Evolutionary conservation across 2,329 filamentous ascomycete genomes (phyloP).

Genomic region (Sclerotinia minor): DNA sequence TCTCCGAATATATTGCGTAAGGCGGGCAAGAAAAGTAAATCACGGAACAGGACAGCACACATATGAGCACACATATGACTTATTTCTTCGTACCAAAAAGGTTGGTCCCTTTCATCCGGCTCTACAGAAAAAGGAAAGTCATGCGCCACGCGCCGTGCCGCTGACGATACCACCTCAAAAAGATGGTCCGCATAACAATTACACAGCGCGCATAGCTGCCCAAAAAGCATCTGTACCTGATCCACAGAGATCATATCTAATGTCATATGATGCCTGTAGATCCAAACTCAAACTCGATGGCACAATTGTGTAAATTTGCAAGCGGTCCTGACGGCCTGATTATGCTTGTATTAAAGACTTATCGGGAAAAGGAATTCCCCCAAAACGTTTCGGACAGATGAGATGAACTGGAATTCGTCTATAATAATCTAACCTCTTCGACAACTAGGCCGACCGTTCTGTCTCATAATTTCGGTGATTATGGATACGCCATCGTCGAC

Average conservation of each 20-base stretch:
- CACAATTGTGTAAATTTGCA: slow-evolving; percentile 13
- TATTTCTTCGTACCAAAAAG: slow-evolving; percentile 1
- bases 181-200: slow-evolving; percentile 27
- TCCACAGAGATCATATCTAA: slow-evolving; percentile 25
- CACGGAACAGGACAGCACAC: slow-evolving; percentile 16
- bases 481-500: slow-evolving; percentile 23
- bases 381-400: slow-evolving; percentile 8
- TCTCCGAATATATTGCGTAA: slow-evolving; percentile 30
- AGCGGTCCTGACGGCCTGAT: not conserved
- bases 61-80: slow-evolving; percentile 19
- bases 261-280: slow-evolving; percentile 21
- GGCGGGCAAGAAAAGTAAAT: slow-evolving; percentile 18
- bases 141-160: slow-evolving; percentile 34
- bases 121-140: slow-evolving; percentile 27
- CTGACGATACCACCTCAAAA: slow-evolving; percentile 31
- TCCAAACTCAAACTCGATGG: slow-evolving; percentile 17
- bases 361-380: slow-evolving; percentile 9
- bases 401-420: slow-evolving; percentile 14
- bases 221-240: slow-evolving; percentile 38
- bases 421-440: slow-evolving; percentile 12
- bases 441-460: slow-evolving; percentile 12
- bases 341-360: slow-evolving; percentile 11
- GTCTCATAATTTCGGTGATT: slow-evolving; percentile 19
- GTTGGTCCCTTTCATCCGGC: slow-evolving; percentile 23
- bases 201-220: slow-evolving; percentile 37